These are phyloP conservation scores for Spinellus fusiger DNA, from an alignment of 192 early-diverging fungal genomes.

Conservation along the genomic window DNA sequence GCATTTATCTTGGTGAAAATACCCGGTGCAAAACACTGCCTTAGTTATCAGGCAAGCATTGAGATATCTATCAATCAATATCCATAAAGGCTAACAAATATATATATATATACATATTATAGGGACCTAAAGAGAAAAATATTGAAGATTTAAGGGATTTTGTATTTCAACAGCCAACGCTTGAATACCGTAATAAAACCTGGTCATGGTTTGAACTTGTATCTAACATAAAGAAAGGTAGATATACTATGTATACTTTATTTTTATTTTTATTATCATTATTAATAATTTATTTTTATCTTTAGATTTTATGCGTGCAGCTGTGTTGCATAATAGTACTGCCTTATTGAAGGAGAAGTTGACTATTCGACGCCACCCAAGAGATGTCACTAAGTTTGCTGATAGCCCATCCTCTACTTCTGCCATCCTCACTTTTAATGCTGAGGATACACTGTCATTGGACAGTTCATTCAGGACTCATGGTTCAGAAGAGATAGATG, in stretches of 20 bases:
- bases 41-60: conserved; percentile 71
- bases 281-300: not conserved
- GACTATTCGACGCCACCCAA: conserved; percentile 25
- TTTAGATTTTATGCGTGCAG: conserved; percentile 32
- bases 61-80: not conserved
- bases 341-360: conserved; percentile 32
- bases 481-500: not conserved
- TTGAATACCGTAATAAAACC: conserved; percentile 78
- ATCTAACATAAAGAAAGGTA: conserved; percentile 65
- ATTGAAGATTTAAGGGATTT: conserved; percentile 71
- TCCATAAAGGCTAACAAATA: not conserved
- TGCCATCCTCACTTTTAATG: not conserved
- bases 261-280: not conserved
- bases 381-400: conserved; percentile 1
- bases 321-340: conserved; percentile 27
- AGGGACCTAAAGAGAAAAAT: conserved; percentile 76
- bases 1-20: conserved; percentile 91
- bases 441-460: not conserved
- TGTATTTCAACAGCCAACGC: conserved; percentile 63
- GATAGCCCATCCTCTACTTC: not conserved
- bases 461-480: not conserved
- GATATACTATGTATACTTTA: not conserved
- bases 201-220: conserved; percentile 77
- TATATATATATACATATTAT: conserved; percentile 10
- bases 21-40: conserved; percentile 70